phyloP scores from a whole-genome alignment of 2,329 filamentous ascomycete genomes.

The Clonostachys rosea region DNA sequence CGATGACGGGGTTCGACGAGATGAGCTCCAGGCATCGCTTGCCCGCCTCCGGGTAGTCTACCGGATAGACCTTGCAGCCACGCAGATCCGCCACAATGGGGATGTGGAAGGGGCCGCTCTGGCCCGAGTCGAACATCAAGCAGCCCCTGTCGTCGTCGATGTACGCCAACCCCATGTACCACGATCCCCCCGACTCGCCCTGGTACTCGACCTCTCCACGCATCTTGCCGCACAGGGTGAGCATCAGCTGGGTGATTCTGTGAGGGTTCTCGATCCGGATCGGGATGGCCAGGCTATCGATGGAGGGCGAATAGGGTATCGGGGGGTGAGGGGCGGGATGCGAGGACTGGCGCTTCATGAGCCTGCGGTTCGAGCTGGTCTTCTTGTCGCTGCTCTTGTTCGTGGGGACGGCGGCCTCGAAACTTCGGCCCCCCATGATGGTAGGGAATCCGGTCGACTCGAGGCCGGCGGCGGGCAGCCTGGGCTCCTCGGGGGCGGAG shows the following conservation, averaged over 20 bases:
- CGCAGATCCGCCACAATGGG: conserved; percentile 69
- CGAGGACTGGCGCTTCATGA: conserved; percentile 50
- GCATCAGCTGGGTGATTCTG: conserved; percentile 72
- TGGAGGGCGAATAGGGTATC: conserved; percentile 46
- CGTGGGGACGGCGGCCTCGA: conserved; percentile 21
- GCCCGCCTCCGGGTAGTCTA: conserved; percentile 37
- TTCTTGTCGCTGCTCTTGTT: conserved; percentile 36
- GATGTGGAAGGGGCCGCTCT: conserved; percentile 58
- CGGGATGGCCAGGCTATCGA: conserved; percentile 56
- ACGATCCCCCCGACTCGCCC: conserved; percentile 53
- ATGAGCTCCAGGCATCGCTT: conserved; percentile 49
- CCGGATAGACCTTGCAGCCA: conserved; percentile 64
- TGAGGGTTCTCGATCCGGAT: conserved; percentile 64
- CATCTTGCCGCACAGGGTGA: conserved; percentile 73
- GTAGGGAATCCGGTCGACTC: conserved; percentile 38
- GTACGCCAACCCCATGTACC: conserved; percentile 69
- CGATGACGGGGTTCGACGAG: conserved; percentile 46
- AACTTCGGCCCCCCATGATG: conserved; percentile 24
- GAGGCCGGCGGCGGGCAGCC: conserved; percentile 28
- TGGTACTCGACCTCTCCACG: conserved; percentile 73
- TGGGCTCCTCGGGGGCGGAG: conserved; percentile 44
- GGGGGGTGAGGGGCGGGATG: conserved; percentile 52
- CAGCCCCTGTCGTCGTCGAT: conserved; percentile 74
- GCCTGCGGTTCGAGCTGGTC: conserved; percentile 35
- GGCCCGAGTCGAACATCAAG: conserved; percentile 70